phyloP scores from a whole-genome alignment of 345 rosid genomes.

The Dimocarpus longan region DNA sequence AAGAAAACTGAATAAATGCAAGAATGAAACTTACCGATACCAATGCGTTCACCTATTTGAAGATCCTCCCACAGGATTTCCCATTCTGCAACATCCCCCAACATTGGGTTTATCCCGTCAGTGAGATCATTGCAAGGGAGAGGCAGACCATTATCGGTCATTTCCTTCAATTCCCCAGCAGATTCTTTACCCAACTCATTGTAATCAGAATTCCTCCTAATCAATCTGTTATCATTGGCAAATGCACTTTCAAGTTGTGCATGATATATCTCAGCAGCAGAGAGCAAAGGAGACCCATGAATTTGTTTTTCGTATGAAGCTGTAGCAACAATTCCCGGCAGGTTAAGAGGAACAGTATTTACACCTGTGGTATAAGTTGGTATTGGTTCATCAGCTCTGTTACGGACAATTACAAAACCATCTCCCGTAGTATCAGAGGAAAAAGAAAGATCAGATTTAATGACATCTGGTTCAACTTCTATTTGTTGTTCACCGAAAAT shows the following conservation, averaged over 20 bases:
- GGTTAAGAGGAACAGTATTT: slow-evolving; percentile 22
- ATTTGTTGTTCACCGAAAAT: slow-evolving; percentile 35
- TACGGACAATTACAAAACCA: slow-evolving; percentile 31
- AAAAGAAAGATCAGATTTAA: slow-evolving; percentile 33
- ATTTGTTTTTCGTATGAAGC: slow-evolving; percentile 23
- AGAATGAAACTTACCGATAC: slow-evolving; percentile 71
- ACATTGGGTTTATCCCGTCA: slow-evolving; percentile 65
- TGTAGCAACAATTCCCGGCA: slow-evolving; percentile 20
- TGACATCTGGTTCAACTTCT: slow-evolving; percentile 39
- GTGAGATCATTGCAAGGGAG: slow-evolving; percentile 40
- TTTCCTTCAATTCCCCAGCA: slow-evolving; percentile 35
- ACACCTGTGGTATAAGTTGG: slow-evolving; percentile 20
- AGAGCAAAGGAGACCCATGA: slow-evolving; percentile 28
- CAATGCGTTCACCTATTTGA: slow-evolving; percentile 96
- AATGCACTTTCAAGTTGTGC: slow-evolving; percentile 34
- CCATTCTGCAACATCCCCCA: slow-evolving; percentile 83
- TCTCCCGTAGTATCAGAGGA: slow-evolving; percentile 36
- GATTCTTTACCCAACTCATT: slow-evolving; percentile 40
- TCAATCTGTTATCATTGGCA: slow-evolving; percentile 26
- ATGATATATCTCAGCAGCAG: slow-evolving; percentile 43
- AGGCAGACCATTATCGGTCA: slow-evolving; percentile 29
- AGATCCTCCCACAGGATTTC: slow-evolving; percentile 97
- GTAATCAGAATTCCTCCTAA: slow-evolving; percentile 25
- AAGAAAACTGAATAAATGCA: not conserved
- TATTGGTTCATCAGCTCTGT: slow-evolving; percentile 30